Percentiles rank a stretch among this genome's conserved stretches.
Conservation (phyloP, 164 flowering plant species). For the Vitis amurensis region DNA sequence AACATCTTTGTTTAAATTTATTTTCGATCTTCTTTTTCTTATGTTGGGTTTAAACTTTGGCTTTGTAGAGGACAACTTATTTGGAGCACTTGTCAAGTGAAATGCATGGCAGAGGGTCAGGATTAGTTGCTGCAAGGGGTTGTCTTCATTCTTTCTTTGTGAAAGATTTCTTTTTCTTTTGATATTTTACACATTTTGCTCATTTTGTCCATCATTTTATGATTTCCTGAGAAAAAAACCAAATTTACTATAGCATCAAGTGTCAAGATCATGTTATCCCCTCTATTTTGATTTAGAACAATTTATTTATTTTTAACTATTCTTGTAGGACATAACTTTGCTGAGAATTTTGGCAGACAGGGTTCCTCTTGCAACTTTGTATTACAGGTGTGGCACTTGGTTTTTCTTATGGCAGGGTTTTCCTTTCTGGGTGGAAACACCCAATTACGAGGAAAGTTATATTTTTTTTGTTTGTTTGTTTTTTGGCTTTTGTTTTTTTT, state of each 20-base stretch:
- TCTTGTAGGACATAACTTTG: constrained; percentile 26
- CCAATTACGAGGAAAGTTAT: too few species aligned
- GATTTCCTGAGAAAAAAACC: constrained; percentile 3
- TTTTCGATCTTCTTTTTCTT: not conserved
- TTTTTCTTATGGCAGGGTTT: too few species aligned
- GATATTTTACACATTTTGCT: not conserved
- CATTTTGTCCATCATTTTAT: not conserved
- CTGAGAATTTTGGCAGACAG: constrained; percentile 17
- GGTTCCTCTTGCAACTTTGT: constrained; percentile 29
- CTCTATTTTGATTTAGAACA: not conserved
- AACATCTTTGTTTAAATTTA: too few species aligned
- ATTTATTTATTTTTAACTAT: constrained; percentile 1
- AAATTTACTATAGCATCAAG: not conserved
- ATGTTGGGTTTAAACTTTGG: not conserved
- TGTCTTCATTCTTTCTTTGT: not conserved
- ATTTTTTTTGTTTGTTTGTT: too few species aligned
- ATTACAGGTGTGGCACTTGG: constrained; percentile 29
- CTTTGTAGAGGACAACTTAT: constrained; percentile 37
- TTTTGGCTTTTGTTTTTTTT: too few species aligned
- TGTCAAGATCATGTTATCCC: not conserved
- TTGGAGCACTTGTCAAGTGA: constrained; percentile 35
- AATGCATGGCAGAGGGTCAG: constrained; percentile 17
- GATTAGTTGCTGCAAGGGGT: constrained; percentile 4
- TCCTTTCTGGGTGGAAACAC: too few species aligned
- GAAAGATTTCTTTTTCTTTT: constrained; percentile 4